Percentiles rank a stretch among this genome's conserved stretches.
Evolutionary conservation across 2,329 filamentous ascomycete genomes (phyloP).

Genomic region (Metarhizium sp.): DNA sequence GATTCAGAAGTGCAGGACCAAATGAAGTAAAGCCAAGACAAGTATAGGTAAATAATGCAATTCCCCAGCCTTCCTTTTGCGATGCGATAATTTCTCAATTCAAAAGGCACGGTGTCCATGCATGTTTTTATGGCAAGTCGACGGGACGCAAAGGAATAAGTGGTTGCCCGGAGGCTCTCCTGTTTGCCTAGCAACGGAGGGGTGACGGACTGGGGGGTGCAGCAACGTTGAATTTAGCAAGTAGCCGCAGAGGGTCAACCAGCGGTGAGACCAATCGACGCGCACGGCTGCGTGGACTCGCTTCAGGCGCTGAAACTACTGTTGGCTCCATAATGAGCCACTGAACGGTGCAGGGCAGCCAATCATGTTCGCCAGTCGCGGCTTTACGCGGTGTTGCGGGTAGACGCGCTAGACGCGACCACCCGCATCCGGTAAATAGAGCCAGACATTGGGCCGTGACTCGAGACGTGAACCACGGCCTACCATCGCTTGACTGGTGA

Average conservation of each 20-base stretch:
- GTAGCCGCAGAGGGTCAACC: too few relatives aligned
- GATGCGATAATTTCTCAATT: background rate
- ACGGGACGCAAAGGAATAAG: background rate
- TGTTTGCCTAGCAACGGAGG: conserved; percentile 16
- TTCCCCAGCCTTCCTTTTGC: background rate
- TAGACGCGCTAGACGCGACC: conserved; percentile 14
- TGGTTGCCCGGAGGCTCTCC: background rate
- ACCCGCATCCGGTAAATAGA: background rate
- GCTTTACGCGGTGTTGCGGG: conserved; percentile 28
- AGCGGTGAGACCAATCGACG: background rate
- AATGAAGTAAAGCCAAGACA: background rate
- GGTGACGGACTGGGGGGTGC: background rate
- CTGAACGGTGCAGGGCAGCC: background rate
- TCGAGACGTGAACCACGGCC: background rate
- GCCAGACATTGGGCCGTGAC: background rate
- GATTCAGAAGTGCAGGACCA: too few relatives aligned
- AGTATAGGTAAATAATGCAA: too few relatives aligned
- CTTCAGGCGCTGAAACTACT: background rate
- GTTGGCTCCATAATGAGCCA: background rate
- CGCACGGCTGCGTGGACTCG: background rate
- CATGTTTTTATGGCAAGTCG: conserved; percentile 2
- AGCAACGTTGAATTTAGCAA: too few relatives aligned
- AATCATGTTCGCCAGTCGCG: conserved; percentile 9
- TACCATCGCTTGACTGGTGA: background rate
- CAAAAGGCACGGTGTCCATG: background rate